Evolutionary conservation across 169 alveolate genomes (phyloP).

Genomic region (Plasmodium fragile): DNA sequence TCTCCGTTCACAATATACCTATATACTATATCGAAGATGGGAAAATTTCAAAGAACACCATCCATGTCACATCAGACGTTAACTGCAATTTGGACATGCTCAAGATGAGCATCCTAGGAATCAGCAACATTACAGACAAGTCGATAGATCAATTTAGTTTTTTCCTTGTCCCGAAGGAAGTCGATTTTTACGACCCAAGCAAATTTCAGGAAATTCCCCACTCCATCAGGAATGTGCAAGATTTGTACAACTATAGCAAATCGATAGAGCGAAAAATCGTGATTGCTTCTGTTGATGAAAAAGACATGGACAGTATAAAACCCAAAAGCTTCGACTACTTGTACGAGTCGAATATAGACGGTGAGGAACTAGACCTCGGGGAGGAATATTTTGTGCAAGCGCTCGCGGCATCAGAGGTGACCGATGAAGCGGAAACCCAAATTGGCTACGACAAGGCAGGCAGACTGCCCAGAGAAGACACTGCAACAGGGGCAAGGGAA

Average conservation of each 20-base stretch:
- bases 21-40: conserved; percentile 38
- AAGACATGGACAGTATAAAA: conserved; percentile 10
- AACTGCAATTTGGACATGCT: conserved; percentile 51
- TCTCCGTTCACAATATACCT: conserved; percentile 40
- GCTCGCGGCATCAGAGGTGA: neutral
- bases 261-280: conserved; percentile 24
- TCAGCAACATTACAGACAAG: conserved; percentile 23
- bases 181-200: conserved; percentile 3
- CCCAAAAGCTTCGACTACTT: conserved; percentile 38
- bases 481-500: neutral
- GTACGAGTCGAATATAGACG: conserved; percentile 21
- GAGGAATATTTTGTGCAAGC: neutral
- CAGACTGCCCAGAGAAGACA: neutral
- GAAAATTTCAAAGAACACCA: conserved; percentile 27
- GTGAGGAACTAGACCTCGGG: neutral
- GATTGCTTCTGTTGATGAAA: conserved; percentile 32
- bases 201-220: conserved; percentile 27
- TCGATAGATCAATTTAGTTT: conserved; percentile 43
- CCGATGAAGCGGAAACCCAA: neutral
- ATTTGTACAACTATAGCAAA: conserved; percentile 45
- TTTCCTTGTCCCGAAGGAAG: conserved; percentile 14
- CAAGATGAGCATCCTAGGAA: conserved; percentile 66
- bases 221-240: conserved; percentile 26
- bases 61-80: conserved; percentile 65
- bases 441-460: neutral